Conservation (phyloP, 768 basidiomycete species). For the Trichaptum fuscoviolaceum region DNA sequence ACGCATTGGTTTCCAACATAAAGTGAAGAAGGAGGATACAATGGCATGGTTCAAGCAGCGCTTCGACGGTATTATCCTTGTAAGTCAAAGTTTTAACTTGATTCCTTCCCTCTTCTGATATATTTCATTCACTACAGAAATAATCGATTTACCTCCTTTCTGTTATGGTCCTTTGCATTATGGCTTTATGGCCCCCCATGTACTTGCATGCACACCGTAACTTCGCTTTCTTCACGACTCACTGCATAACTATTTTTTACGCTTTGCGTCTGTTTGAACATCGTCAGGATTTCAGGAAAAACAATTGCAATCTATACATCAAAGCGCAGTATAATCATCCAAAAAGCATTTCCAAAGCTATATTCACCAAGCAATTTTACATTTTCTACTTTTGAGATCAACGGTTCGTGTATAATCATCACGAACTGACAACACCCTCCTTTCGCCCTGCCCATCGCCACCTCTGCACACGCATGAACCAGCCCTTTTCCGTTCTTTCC, state of each 20-base stretch:
- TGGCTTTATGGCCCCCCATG: constrained; percentile 4
- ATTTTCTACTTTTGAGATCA: neutral
- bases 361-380: neutral
- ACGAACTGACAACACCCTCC: neutral
- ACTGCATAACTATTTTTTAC: neutral
- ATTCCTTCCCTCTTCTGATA: neutral
- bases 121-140: neutral
- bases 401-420: neutral
- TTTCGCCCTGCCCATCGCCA: neutral
- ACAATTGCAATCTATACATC: neutral
- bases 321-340: neutral
- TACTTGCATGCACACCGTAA: constrained; percentile 3
- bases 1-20: constrained; percentile 81
- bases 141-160: neutral
- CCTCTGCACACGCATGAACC: constrained; percentile 3
- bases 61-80: constrained; percentile 96
- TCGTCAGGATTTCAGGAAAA: neutral
- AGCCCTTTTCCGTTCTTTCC: neutral
- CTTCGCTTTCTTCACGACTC: neutral
- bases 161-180: constrained; percentile 1
- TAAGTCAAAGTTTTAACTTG: constrained; percentile 32
- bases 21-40: constrained; percentile 93
- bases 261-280: neutral
- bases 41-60: constrained; percentile 99
- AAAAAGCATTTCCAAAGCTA: neutral